phyloP scores from a whole-genome alignment of 2,329 filamentous ascomycete genomes.

The Myriosclerotinia scirpicola region DNA sequence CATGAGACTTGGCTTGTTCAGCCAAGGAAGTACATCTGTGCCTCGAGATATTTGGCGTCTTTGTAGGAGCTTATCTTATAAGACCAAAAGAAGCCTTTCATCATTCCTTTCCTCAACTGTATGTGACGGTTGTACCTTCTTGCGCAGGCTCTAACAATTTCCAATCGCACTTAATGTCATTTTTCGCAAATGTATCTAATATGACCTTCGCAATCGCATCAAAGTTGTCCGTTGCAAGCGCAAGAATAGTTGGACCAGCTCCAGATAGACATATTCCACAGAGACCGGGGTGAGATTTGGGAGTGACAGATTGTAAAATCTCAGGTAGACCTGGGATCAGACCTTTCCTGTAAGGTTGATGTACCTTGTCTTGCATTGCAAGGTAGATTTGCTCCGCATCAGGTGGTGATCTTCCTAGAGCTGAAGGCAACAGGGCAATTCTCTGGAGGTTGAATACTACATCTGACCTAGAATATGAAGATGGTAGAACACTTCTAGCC shows the following conservation, averaged over 20 bases:
- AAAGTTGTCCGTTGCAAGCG: constrained; percentile 87
- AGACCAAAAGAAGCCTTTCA: background rate
- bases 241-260: constrained; percentile 91
- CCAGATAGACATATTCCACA: constrained; percentile 94
- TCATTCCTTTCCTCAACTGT: constrained; percentile 30
- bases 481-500: constrained; percentile 81
- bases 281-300: constrained; percentile 80
- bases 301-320: constrained; percentile 88
- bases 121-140: constrained; percentile 48
- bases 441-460: constrained; percentile 93
- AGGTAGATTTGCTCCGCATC: constrained; percentile 93
- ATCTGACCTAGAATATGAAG: constrained; percentile 75
- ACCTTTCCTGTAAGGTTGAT: constrained; percentile 91
- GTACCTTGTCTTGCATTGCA: constrained; percentile 98
- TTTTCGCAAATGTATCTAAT: constrained; percentile 68
- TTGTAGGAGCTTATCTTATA: background rate
- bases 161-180: constrained; percentile 80
- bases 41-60: constrained; percentile 2
- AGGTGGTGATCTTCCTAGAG: constrained; percentile 84
- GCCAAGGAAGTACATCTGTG: constrained; percentile 2
- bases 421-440: constrained; percentile 85
- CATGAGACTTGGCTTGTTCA: constrained; percentile 6
- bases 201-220: constrained; percentile 80
- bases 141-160: constrained; percentile 85
- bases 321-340: constrained; percentile 90